Evolutionary conservation across 352 stramenopile species (phyloP), one percentile per base, ranked within the genome.

Genomic region (Globisporangium lucens): DNA sequence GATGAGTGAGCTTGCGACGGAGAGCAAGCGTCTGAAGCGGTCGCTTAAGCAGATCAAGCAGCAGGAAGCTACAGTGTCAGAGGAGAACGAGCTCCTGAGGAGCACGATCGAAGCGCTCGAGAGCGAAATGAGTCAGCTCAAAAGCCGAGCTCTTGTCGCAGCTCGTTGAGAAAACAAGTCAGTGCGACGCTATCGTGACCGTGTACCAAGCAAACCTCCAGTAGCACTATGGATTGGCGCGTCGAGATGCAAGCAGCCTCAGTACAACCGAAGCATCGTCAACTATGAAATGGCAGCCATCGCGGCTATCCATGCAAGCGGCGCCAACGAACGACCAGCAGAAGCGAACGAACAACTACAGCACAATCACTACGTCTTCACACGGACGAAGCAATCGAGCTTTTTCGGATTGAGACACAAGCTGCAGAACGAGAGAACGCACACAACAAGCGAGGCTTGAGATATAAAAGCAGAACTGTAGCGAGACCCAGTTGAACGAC

Each of bases 1-100:
- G 46, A 65, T 81, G 61, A 63, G 77, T 17, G 73, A 87, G 20
- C 51, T 80, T 33, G 61, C 66, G 0, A 52, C 69, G 36, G 80
- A 85, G 66, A 67, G 65, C 38, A 89, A 85, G 65, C 75, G 78
- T 2, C 74, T 80, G 60, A 89, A 85, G 63, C 79, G 72, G 3
- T 80, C 68, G 24, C 68, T 75, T 3, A 89, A 83, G 56, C 82
- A 85, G 46, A 56, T 75, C 47, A 73, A 67, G 15, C 74, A 80
- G 51, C 77, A 80, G 9, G 79, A 84, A 63, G 73, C 55, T 5
- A 56, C 63, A 8, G 60, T 73, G 0, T 41, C 66, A 3, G 73
- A 85, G 15, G 78, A 89, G 17, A 70, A 74, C 9, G 75, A 83
- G 2, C 66, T 73, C 20, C 68, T 87, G 29, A 73, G 78, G 22